Evolutionary conservation across 139 green algal genomes (phyloP), one percentile per base, ranked within the genome.

Genomic region (Pycnococcus provasolii): DNA sequence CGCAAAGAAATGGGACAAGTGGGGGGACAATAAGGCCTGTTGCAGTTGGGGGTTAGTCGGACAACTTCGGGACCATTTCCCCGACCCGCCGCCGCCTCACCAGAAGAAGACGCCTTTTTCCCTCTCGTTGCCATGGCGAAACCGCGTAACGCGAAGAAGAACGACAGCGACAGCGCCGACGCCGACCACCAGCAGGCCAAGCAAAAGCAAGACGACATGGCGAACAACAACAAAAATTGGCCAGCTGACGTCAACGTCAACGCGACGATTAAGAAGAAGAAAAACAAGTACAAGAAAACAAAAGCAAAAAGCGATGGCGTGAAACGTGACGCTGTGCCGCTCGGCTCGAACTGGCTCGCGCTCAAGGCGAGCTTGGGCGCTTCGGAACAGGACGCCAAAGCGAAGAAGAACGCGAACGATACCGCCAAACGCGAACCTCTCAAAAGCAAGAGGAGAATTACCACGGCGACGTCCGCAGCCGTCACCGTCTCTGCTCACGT

Each of bases 321-420:
- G 41, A 3, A 5, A 9, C 26, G 5, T 11, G 3, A 37, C 42
- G 42, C 39, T 11, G 60, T 26, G 26, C 26, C 26, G 26, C 26
- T 43, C 13, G 60, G 41, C 4, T 64, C 58, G 11, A 66, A 66
- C 45, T 66, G 60, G 60, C 44, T 9, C 6, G 60, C 60, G 60
- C 42, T 66, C 42, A 53, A 3, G 4, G 39, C 60, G 43, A 66
- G 54, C n/a, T 55, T 66, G 11, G 42, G 42, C 60, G 60, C 60
- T 37, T 43, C 44, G 6, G 37, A 46, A 8, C n/a, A 41, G 42
- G 58, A 64, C n/a, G 58, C n/a, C 42, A 61, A 61, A 61, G 26
- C 3, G 3, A 11, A 45, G 58, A 42, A 11, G 26, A 50, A 11
- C 43, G 51, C 50, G 3, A 58, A 26, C 26, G 26, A 26, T 26